Evolutionary conservation across 257 asterid genomes (phyloP), one percentile per base, ranked within the genome.

Genomic region (Jaltomata sinuosa): DNA sequence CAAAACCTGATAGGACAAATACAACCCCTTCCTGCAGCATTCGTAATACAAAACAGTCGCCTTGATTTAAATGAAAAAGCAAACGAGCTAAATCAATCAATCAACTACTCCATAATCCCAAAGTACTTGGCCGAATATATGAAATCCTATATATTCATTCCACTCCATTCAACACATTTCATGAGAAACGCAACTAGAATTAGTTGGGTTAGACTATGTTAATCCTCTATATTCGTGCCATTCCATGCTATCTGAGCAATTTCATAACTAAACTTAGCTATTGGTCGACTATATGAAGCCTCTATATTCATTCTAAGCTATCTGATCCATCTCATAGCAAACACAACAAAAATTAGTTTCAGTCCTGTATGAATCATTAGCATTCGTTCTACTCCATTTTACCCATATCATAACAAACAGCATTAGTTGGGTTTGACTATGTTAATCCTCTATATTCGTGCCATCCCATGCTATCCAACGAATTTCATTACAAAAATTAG

Each of bases 1-100:
- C 97, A 90, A 97, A 94, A 36, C 99, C 99, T 5, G 99, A 97
- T 4, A 97, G 91, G 84, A 89, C 97, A 89, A 97, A 92, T 76
- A 92, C 93, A 54, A 95, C 90, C 36, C 98, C 98, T 87, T 95
- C 97, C 98, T 97, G 83, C 81, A 88, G 65, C 27, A 84, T 19
- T 42, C 67, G 21, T 50, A 31, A 82, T 68, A 83, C 61, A 34
- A 87, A 80, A 15, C 32, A 31, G 6, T n/a, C 49, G 9, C 45
- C 11, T 40, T n/a, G 14, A 49, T 49, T 47, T 38, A 67, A 32
- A 65, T 38, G 83, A 6, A 85, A 83, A 22, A 57, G 16, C 50
- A 38, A 40, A 25, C 57, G 1, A 71, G 32, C 2, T 9, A 69
- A 49, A 72, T 21, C 12, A 32, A 83, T 53, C 27, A 19, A 32